Base-by-base conservation (phyloP, 1,284 basidiomycete species). In the Rhizopogon hawkerae region DNA sequence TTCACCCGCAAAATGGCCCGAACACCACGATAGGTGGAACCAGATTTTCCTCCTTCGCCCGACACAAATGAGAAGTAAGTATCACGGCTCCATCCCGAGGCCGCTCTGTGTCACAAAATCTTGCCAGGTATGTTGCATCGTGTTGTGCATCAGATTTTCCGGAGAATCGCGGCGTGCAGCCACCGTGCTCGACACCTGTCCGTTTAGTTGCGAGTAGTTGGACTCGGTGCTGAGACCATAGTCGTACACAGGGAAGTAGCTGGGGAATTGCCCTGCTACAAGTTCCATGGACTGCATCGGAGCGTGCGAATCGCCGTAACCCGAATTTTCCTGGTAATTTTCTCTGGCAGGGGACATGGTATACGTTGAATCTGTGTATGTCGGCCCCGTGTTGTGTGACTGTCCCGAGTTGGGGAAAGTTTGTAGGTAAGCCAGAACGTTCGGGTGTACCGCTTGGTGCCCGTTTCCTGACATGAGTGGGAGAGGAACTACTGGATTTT, bases 181-280 rank as follows among this genome's bases (percentile, higher is more conserved):
- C 4, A 58, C 31, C 11, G 10, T 31, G 10, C 4, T 58, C 43
- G 68, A 59, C 38, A 69, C 57, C 50, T 63, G 64, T 1, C 61
- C 64, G 33, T 68, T 69, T 53, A 66, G 54, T 5, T 73, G 69
- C 37, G 63, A 51, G 37, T 65, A 61, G 4, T 59, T 61, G 35
- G 67, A 70, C 18, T 53, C 56, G 35, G 52, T 57, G 42, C 38
- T 55, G 54, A 62, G 63, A 23, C 60, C 57, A 61, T 88, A 87
- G 59, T 87, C 85, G 56, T 84, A 87, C 29, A 86, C 85, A 1
- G 83, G 77, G 72, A 88, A 86, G 57, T 87, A 88, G 55, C 75
- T 75, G 7, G 85, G 85, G 65, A 81, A 78, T 24, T 70, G 63
- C 4, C 59, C 60, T 5, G 61, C 56, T 1, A 61, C 58, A 10